phyloP scores from a whole-genome alignment of 2,329 filamentous ascomycete species.

The Aspergillaceae sp. region DNA sequence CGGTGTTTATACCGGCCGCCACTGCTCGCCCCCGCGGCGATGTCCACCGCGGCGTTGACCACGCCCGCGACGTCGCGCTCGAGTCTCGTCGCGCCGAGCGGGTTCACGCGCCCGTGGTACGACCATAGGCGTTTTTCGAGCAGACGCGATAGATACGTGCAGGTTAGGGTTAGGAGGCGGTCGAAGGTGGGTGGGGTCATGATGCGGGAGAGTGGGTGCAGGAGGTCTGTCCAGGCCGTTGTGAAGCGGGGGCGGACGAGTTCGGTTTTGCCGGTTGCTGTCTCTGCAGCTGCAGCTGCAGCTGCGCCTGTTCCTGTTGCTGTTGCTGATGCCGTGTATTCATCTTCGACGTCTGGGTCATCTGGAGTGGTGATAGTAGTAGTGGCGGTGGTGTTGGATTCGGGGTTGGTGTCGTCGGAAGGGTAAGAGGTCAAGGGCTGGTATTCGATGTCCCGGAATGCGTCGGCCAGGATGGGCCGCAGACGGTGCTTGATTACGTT shows the following conservation, averaged over 20 bases:
- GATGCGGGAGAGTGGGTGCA: constrained; percentile 74
- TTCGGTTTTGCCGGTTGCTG: constrained; percentile 38
- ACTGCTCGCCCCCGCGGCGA: constrained; percentile 23
- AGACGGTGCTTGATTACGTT: constrained; percentile 79
- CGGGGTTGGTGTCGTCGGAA: constrained; percentile 43
- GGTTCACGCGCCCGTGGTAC: constrained; percentile 69
- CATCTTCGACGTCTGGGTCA: constrained; percentile 32
- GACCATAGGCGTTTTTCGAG: constrained; percentile 83
- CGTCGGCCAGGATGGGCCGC: constrained; percentile 73
- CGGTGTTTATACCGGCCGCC: constrained; percentile 61
- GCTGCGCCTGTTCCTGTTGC: constrained; percentile 18
- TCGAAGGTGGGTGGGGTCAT: constrained; percentile 71
- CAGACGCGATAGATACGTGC: constrained; percentile 64
- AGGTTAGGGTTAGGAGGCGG: constrained; percentile 64
- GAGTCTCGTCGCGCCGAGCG: constrained; percentile 70
- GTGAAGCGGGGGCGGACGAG: constrained; percentile 73
- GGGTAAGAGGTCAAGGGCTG: constrained; percentile 35
- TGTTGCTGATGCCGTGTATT: constrained; percentile 4
- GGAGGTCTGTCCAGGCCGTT: constrained; percentile 74
- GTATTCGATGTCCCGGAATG: constrained; percentile 90
- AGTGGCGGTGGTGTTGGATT: constrained; percentile 27
- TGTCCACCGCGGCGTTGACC: constrained; percentile 43
- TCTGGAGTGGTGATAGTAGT: constrained; percentile 11
- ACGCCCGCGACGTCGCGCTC: constrained; percentile 78
- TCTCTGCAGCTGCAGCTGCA: constrained; percentile 1